Conservation (phyloP, 2,329 filamentous ascomycete genomes). For the Colletotrichum melonis region DNA sequence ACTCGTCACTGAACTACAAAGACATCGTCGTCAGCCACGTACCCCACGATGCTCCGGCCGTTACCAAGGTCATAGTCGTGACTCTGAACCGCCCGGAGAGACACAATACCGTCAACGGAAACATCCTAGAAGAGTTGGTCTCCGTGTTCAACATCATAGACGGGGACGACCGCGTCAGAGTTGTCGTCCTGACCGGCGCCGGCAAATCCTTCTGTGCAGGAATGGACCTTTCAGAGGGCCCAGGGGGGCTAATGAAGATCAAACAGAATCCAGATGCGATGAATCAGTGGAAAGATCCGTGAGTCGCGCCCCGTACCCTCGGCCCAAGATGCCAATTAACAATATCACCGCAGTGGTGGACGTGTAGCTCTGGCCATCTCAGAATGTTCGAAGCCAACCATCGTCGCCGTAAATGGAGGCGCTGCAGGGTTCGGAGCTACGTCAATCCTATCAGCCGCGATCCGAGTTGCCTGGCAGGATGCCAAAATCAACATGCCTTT, state of each 20-base stretch:
- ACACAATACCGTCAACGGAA: constrained; percentile 17
- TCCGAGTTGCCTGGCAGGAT: constrained; percentile 20
- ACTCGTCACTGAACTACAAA: constrained; percentile 11
- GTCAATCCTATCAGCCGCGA: constrained; percentile 30
- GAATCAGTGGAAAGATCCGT: constrained; percentile 9
- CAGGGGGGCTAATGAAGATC: background rate
- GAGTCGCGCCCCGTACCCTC: too few species aligned
- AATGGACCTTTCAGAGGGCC: background rate
- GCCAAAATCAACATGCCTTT: constrained; percentile 36
- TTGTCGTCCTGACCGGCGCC: constrained; percentile 12
- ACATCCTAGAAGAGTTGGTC: constrained; percentile 23
- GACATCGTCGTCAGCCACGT: constrained; percentile 27
- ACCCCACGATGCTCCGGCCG: constrained; percentile 2
- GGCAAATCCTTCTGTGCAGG: constrained; percentile 16
- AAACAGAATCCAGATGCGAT: background rate
- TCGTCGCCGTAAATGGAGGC: constrained; percentile 36
- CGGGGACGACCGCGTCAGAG: background rate
- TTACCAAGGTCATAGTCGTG: constrained; percentile 8
- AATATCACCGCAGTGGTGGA: constrained; percentile 43
- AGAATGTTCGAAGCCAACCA: constrained; percentile 36
- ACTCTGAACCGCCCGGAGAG: background rate
- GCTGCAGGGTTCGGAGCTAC: constrained; percentile 36
- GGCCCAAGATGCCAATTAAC: too few species aligned
- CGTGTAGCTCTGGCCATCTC: constrained; percentile 22
- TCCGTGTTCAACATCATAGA: background rate